Base-by-base conservation (phyloP, 2,329 filamentous ascomycete genomes). In the Karstenula rhodostoma region DNA sequence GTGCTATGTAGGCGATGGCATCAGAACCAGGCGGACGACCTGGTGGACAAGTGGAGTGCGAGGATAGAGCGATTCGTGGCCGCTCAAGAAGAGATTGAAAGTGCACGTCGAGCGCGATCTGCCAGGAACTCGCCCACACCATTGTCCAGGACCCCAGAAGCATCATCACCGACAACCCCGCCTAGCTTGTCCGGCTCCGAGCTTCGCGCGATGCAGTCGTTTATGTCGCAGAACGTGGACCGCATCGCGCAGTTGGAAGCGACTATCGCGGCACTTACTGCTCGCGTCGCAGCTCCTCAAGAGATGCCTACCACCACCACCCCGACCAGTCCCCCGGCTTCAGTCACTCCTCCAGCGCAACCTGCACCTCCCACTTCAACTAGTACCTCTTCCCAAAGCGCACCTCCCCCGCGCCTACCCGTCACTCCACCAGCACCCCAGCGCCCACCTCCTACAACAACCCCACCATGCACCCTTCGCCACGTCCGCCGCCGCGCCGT, bases 401-500 rank as follows among this genome's bases (percentile, higher is more conserved):
- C 27, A 8, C 27, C 27, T 29, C 8, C 27, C 27, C 27, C 8
- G 27, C 8, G 8, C 27, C 4, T 29, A 4, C 4, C 27, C 27
- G 27, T 29, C 27, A 4, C 27, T 29, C 8, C 27, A 29, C 27
- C 4, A 29, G 4, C 27, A 29, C 27, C 4, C 27, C 27, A 8
- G 27, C 8, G 4, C 8, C 8, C 27, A 29, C 27, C 27, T 29
- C 8, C 27, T 8, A 8, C 27, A 29, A 8, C 8, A 8, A 40
- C 8, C 35, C 17, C 12, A 40, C 4, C 33, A 25, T 51, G 49
- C 15, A 40, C 49, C 22, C 2, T 13, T 22, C 23, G 7, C 1
- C 70, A 72, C 42, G 66, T 62, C 15, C 68, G 58, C 8, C 70
- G 70, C 19, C 40, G 57, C 1, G 37, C 63, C 22, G 25, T 73